Percentiles rank a stretch among this genome's conserved stretches.
Evolutionary conservation across 1,284 basidiomycete genomes (phyloP).

Genomic region (Ceratobasidium sp.): DNA sequence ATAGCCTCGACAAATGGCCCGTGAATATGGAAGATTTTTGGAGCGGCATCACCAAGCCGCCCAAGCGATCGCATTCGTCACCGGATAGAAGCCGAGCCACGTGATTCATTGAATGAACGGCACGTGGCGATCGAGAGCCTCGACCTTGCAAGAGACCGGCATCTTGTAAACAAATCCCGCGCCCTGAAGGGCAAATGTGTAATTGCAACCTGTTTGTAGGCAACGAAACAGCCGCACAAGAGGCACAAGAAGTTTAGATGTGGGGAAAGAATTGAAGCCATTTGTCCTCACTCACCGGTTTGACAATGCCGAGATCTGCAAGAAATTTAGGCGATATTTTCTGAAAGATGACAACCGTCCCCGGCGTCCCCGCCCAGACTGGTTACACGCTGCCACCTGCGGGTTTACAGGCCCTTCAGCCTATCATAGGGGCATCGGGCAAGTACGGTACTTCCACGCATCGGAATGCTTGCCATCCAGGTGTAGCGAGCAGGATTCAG

Average conservation of each 20-base stretch:
- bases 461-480: background rate
- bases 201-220: background rate
- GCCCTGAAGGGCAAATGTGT: background rate
- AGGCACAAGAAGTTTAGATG: background rate
- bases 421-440: background rate
- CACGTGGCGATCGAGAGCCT: slow-evolving; percentile 17
- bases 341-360: background rate
- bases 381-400: background rate
- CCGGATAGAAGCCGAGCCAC: slow-evolving; percentile 8
- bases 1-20: background rate
- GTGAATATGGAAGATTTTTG: background rate
- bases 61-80: slow-evolving; percentile 2
- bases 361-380: background rate
- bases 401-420: background rate
- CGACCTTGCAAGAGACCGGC: slow-evolving; percentile 9
- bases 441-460: background rate
- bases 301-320: background rate
- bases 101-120: slow-evolving; percentile 18
- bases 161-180: slow-evolving; percentile 32
- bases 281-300: background rate
- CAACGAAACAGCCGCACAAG: background rate
- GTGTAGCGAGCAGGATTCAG: background rate
- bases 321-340: background rate
- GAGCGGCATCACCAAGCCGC: background rate
- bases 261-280: background rate